phyloP scores from a whole-genome alignment of 441 rosid species.

The Erysimum cheiri region DNA sequence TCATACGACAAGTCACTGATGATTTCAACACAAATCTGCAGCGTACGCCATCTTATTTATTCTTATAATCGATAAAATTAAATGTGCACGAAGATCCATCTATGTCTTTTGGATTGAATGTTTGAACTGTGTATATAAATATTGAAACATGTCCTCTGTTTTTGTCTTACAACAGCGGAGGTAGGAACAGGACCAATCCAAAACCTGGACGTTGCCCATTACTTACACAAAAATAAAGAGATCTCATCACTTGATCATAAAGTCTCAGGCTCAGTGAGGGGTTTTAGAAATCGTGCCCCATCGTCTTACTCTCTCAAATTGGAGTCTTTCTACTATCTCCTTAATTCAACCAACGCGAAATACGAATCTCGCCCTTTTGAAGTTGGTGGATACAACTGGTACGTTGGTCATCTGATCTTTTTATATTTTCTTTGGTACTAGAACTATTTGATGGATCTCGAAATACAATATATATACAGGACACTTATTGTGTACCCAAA shows the following conservation, averaged over 20 bases:
- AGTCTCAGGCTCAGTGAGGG: constrained; percentile 11
- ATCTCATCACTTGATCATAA: constrained; percentile 19
- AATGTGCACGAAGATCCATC: not conserved
- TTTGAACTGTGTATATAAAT: not conserved
- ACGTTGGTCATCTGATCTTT: constrained; percentile 1
- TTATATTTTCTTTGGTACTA: not conserved
- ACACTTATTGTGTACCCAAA: constrained; percentile 37
- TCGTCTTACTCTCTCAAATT: constrained; percentile 32
- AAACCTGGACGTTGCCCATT: not conserved
- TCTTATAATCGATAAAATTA: too few species aligned
- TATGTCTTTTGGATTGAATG: not conserved
- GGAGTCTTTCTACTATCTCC: constrained; percentile 27
- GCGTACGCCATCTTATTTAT: not conserved
- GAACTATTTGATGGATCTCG: not conserved
- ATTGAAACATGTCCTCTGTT: not conserved
- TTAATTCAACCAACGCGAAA: not conserved
- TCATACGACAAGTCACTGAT: constrained; percentile 30
- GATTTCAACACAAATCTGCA: constrained; percentile 22
- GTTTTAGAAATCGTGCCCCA: constrained; percentile 22
- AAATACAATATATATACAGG: constrained; percentile 1
- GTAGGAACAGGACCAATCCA: not conserved
- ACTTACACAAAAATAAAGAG: not conserved
- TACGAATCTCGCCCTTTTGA: constrained; percentile 24
- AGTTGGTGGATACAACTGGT: constrained; percentile 30
- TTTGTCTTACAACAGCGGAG: not conserved